Evolutionary conservation across 352 stramenopile species (phyloP), one percentile per base, ranked within the genome.

Genomic region (Pythium periplocum): DNA sequence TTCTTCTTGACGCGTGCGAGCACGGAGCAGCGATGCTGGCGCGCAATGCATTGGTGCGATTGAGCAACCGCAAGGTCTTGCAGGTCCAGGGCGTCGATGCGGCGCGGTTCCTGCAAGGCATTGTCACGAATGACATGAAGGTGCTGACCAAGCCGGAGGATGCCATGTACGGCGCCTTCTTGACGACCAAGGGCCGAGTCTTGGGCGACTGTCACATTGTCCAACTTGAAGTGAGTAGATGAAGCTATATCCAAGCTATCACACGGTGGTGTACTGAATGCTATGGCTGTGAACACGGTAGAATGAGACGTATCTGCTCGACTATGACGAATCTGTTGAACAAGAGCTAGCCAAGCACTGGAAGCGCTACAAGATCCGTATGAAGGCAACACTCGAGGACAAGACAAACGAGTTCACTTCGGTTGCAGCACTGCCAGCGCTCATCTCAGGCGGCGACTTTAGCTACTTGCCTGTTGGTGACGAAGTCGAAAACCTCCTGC

Each of bases 71-170:
- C 41, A 53, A 64, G 6, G 45, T 95, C 40, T 69, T 89, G 69
- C 80, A 90, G 55, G 62, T 95, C 41, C 69, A 87, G 42, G 85
- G 85, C 31, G 53, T 52, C 6, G 85, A 95, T 38, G 79, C 82
- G 2, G 63, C 72, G 45, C 71, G 76, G 45, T 95, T 93, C 59
- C 57, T 94, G 41, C 85, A 95, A 53, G 80, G 78, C 10, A 76
- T 94, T 45, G 62, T 94, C 50, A 93, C 85, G 38, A 95, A 92
- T 57, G 83, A 95, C 64, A 90, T 93, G 71, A 86, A 83, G 56
- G 49, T 42, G 4, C 48, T 93, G 33, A 48, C 61, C 32, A 68
- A 59, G 47, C 68, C 71, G 6, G 71, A 80, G 8, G 71, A 88
- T 34, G 73, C 78, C 30, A 64, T 90, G 33, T 94, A 95, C 58